Base-by-base conservation (phyloP, 306 rosid genomes). In the Trifolium dubium region DNA sequence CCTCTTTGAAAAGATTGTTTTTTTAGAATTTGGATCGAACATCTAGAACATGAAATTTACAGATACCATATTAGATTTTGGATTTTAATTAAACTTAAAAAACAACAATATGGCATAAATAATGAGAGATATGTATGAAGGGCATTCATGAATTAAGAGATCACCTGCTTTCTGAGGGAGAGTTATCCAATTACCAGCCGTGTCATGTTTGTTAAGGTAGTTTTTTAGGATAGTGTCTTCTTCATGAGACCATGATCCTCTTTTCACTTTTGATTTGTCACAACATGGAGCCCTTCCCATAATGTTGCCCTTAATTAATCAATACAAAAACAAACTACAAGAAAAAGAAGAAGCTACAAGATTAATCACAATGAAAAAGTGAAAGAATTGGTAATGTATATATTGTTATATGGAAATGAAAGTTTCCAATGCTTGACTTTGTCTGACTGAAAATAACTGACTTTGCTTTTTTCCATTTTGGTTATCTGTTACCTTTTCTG, bases 251-350 rank as follows among this genome's bases (percentile, higher is more conserved):
- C 97, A 91, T 5, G 97, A 85, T 0, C 97, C 97, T 87, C 84
- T 84, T 71, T 91, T 91, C 65, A 91, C 95, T 34, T 67, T 84
- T 15, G 86, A 77, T 83, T 91, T 89, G 78, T 91, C 95, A 74
- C 94, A 91, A 39, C 96, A 87, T 0, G 96, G 96, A 73, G 97
- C 79, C 85, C 96, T 88, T 77, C 96, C 97, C 97, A 90, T 90
- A 37, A 23, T 23, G 23, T 37, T 37, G 75, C 63, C 65, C 43
- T 62, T 41, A 51, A 47, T 62, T 3, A 31, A 30, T 30, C 10
- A 13, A 30, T 3, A 59, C 13, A 13, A 56, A 13, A 12, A 49
- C n/a, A 49, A n/a, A 59, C 32, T 6, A 59, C 0, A 5, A 14
- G 10, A 66, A 51, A 29, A 13, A 60, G n/a, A 64, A 17, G 29